These are phyloP conservation scores for Panus rudis DNA, from an alignment of 768 basidiomycete genomes.

Conservation along the genomic window DNA sequence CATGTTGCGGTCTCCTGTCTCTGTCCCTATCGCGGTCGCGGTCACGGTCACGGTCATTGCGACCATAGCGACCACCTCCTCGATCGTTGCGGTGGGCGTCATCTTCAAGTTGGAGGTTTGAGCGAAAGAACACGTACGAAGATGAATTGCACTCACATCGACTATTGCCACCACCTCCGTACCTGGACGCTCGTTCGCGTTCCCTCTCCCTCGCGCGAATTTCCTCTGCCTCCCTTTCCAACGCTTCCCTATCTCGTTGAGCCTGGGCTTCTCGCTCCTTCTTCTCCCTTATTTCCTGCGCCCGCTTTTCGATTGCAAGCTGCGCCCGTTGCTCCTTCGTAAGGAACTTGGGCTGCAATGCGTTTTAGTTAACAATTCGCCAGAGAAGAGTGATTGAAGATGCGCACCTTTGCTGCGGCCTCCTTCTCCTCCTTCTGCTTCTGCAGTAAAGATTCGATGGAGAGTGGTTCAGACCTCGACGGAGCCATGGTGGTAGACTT, in stretches of 20 bases:
- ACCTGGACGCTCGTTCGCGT: constrained; percentile 29
- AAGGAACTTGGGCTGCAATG: constrained; percentile 80
- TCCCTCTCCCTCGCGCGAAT: constrained; percentile 45
- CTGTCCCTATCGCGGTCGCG: constrained; percentile 20
- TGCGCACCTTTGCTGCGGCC: constrained; percentile 77
- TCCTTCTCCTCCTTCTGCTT: constrained; percentile 88
- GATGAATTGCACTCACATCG: constrained; percentile 29
- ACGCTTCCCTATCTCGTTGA: constrained; percentile 52
- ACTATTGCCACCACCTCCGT: constrained; percentile 37
- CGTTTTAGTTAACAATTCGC: constrained; percentile 3
- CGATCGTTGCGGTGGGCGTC: not conserved
- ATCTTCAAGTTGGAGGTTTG: not conserved
- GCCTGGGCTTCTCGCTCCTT: constrained; percentile 57
- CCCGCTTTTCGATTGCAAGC: constrained; percentile 81
- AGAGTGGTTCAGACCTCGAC: constrained; percentile 61
- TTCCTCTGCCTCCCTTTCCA: constrained; percentile 74
- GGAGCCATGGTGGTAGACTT: constrained; percentile 33
- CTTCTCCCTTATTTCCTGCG: constrained; percentile 73
- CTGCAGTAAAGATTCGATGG: constrained; percentile 80
- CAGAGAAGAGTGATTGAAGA: not conserved
- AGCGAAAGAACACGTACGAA: constrained; percentile 3
- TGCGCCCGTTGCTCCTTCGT: constrained; percentile 88
- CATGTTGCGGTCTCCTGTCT: constrained; percentile 24
- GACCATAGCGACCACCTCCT: constrained; percentile 27
- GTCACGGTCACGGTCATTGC: constrained; percentile 22